phyloP scores from a whole-genome alignment of 1,284 basidiomycete species.

The Phylloboletellus chloephorus region DNA sequence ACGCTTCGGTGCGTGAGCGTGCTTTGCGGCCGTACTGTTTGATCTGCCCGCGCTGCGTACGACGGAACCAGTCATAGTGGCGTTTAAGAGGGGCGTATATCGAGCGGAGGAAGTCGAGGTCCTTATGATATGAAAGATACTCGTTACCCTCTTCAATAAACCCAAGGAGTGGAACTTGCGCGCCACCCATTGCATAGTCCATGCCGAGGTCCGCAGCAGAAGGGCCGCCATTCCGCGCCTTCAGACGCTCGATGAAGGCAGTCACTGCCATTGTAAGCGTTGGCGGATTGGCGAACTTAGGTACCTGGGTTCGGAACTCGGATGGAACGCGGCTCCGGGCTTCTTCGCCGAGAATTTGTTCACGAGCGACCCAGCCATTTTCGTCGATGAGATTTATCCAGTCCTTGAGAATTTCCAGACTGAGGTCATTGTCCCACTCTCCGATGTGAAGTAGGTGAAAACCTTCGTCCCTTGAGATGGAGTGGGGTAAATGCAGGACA shows the following conservation, averaged over 20 bases:
- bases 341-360: constrained; percentile 94
- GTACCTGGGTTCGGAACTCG: constrained; percentile 90
- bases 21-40: constrained; percentile 82
- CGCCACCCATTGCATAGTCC: constrained; percentile 45
- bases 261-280: constrained; percentile 89
- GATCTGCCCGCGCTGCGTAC: constrained; percentile 89
- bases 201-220: constrained; percentile 60
- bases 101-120: constrained; percentile 63
- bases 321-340: constrained; percentile 86
- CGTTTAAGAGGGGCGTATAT: constrained; percentile 82
- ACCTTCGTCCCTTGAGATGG: constrained; percentile 76
- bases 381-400: constrained; percentile 91
- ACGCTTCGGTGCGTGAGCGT: constrained; percentile 81
- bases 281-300: constrained; percentile 90
- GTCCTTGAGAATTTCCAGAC: constrained; percentile 81
- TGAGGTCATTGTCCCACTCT: constrained; percentile 88
- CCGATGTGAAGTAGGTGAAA: constrained; percentile 91
- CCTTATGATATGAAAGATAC: constrained; percentile 57
- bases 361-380: constrained; percentile 91
- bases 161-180: constrained; percentile 43
- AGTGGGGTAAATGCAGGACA: constrained; percentile 4
- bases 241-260: constrained; percentile 77
- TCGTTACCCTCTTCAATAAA: constrained; percentile 35
- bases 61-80: constrained; percentile 94
- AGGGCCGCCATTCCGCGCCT: constrained; percentile 39